Conservation (phyloP, 2,329 filamentous ascomycete genomes). For the Alternaria gaisen region DNA sequence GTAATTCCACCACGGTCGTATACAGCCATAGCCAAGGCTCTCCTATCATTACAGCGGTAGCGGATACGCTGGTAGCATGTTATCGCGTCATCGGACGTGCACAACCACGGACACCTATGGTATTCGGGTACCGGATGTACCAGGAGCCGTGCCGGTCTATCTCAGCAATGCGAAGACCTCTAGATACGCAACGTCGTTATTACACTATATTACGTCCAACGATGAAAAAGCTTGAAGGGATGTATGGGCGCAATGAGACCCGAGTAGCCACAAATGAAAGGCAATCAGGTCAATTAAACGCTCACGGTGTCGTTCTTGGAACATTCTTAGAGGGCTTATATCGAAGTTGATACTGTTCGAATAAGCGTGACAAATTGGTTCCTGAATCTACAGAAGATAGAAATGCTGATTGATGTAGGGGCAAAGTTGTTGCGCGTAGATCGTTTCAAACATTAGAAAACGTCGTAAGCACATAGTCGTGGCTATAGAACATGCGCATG, state of each 20-base stretch:
- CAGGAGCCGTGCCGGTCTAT: background rate
- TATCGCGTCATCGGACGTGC: background rate
- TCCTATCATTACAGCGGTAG: background rate
- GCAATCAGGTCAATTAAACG: conserved; percentile 53
- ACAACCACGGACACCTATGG: background rate
- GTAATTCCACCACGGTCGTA: background rate
- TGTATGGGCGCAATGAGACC: conserved; percentile 53
- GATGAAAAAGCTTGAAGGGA: conserved; percentile 2
- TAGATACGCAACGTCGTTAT: no score
- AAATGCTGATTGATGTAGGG: background rate
- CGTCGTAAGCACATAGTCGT: background rate
- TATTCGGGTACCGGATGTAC: background rate
- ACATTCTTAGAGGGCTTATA: conserved; percentile 53
- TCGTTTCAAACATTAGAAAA: background rate
- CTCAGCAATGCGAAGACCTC: background rate
- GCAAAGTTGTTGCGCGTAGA: background rate
- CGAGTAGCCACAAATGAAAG: conserved; percentile 40
- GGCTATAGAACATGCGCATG: background rate
- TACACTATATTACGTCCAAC: background rate
- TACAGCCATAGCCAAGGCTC: background rate
- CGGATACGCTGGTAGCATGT: background rate
- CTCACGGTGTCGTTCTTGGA: conserved; percentile 45
- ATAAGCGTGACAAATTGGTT: conserved; percentile 54
- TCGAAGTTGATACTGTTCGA: conserved; percentile 48
- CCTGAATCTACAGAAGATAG: conserved; percentile 24